These are phyloP conservation scores for Emmonsiellopsis sp. DNA, from an alignment of 2,329 filamentous ascomycete species.

Conservation along the genomic window DNA sequence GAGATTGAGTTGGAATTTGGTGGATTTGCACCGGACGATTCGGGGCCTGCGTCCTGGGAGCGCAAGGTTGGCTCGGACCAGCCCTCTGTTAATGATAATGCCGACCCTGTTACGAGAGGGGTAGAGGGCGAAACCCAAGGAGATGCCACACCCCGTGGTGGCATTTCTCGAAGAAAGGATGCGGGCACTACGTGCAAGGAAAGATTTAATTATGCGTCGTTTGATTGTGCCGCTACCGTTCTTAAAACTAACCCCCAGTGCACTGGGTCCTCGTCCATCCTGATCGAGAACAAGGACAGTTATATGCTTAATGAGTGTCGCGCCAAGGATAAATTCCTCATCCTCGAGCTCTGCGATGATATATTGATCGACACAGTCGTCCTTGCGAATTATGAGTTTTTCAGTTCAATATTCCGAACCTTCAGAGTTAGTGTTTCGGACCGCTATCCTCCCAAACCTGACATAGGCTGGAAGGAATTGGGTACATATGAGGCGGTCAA, in stretches of 20 bases:
- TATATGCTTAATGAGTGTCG: conserved; percentile 95
- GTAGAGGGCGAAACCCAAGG: conserved; percentile 9
- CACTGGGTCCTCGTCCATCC: conserved; percentile 77
- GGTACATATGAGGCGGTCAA: conserved; percentile 88
- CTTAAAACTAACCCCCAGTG: conserved; percentile 80
- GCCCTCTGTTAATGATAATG: conserved; percentile 18
- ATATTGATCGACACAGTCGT: conserved; percentile 88
- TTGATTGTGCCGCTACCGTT: conserved; percentile 89
- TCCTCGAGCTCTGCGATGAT: conserved; percentile 84
- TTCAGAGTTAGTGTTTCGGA: conserved; percentile 91
- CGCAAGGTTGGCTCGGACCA: conserved; percentile 15
- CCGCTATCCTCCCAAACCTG: conserved; percentile 75
- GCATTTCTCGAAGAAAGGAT: conserved; percentile 68
- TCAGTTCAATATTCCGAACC: conserved; percentile 88
- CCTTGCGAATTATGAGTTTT: conserved; percentile 98
- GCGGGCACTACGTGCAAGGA: conserved; percentile 97
- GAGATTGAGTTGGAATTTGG: conserved; percentile 72
- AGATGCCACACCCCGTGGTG: conserved; percentile 23
- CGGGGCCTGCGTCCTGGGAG: conserved; percentile 23
- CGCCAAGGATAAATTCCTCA: conserved; percentile 80
- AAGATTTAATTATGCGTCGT: conserved; percentile 93
- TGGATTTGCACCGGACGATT: conserved; percentile 47
- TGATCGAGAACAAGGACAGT: conserved; percentile 95
- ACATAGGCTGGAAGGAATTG: conserved; percentile 82
- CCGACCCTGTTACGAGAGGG: conserved; percentile 14